Conservation (phyloP, 2,329 filamentous ascomycete genomes). For the Karstenula rhodostoma region DNA sequence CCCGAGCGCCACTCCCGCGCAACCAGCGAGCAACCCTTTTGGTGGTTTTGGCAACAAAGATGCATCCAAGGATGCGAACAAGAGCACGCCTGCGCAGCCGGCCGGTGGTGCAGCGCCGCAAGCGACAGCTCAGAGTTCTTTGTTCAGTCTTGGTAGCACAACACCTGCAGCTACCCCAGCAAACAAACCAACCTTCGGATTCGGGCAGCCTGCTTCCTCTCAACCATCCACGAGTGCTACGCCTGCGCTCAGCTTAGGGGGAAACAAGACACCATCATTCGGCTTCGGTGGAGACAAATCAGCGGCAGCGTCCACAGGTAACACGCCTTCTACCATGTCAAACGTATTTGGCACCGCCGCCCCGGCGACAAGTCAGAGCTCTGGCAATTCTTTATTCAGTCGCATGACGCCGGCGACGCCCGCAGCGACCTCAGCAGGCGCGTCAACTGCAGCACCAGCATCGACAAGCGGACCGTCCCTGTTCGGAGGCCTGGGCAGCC, state of each 20-base stretch:
- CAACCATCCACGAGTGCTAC: constrained; percentile 32
- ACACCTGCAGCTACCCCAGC: constrained; percentile 42
- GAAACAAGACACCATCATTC: constrained; percentile 27
- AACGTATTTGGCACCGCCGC: constrained; percentile 13
- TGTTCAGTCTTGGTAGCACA: constrained; percentile 39
- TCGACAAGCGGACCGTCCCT: constrained; percentile 20
- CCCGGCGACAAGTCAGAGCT: neutral
- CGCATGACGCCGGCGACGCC: constrained; percentile 18
- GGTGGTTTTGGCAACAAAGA: constrained; percentile 32
- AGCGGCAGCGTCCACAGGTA: constrained; percentile 32
- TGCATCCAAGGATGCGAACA: constrained; percentile 42
- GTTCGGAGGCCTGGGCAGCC: constrained; percentile 30
- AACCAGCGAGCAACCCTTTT: constrained; percentile 34
- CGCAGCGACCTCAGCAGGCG: constrained; percentile 20
- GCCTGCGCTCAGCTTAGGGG: constrained; percentile 31
- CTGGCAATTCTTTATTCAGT: constrained; percentile 23
- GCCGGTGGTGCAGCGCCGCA: constrained; percentile 41
- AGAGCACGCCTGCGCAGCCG: constrained; percentile 37
- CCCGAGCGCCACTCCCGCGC: constrained; percentile 28
- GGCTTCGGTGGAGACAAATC: constrained; percentile 33
- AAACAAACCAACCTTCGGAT: constrained; percentile 37
- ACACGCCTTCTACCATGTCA: constrained; percentile 26
- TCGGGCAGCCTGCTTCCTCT: constrained; percentile 36
- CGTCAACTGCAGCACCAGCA: constrained; percentile 27
- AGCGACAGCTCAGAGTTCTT: constrained; percentile 41